Conservation (phyloP, 2,329 filamentous ascomycete genomes). For the Pyrenophora tritici-repentis region DNA sequence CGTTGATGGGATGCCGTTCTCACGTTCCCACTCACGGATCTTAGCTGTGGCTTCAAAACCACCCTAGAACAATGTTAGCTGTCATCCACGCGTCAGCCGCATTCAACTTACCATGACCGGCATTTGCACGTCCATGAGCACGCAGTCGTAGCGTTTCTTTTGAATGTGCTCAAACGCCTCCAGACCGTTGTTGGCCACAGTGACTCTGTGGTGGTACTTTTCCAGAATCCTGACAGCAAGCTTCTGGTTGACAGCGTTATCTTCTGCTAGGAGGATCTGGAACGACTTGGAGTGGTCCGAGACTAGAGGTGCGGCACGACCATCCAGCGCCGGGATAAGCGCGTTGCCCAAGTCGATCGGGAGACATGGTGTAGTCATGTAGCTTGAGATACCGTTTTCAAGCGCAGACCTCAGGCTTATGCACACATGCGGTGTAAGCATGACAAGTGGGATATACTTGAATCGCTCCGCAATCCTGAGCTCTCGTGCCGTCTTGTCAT, state of each 20-base stretch:
- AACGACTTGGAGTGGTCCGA: slow-evolving; percentile 95
- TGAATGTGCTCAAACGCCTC: slow-evolving; percentile 94
- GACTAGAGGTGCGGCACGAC: slow-evolving; percentile 85
- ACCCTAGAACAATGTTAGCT: slow-evolving; percentile 63
- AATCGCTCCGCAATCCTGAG: slow-evolving; percentile 89
- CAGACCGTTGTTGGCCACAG: slow-evolving; percentile 91
- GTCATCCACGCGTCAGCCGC: not conserved
- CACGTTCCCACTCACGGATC: slow-evolving; percentile 92
- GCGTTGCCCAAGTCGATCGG: slow-evolving; percentile 94
- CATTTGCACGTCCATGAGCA: slow-evolving; percentile 99
- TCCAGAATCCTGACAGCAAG: slow-evolving; percentile 95
- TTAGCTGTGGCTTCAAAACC: slow-evolving; percentile 97
- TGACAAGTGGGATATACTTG: slow-evolving; percentile 95
- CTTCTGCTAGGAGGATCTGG: slow-evolving; percentile 92
- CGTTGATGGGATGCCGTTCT: slow-evolving; percentile 77
- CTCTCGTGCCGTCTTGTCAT: slow-evolving; percentile 84
- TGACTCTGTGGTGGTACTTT: slow-evolving; percentile 92
- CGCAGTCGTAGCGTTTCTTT: slow-evolving; percentile 90
- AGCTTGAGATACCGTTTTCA: slow-evolving; percentile 96
- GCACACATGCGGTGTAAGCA: slow-evolving; percentile 85
- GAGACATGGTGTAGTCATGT: slow-evolving; percentile 96
- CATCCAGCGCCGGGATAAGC: slow-evolving; percentile 93
- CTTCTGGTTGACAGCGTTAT: slow-evolving; percentile 96
- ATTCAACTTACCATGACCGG: slow-evolving; percentile 81
- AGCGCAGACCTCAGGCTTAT: slow-evolving; percentile 92